These are phyloP conservation scores for Juglanconis sp. DNA, from an alignment of 2,329 filamentous ascomycete genomes.

Conservation along the genomic window DNA sequence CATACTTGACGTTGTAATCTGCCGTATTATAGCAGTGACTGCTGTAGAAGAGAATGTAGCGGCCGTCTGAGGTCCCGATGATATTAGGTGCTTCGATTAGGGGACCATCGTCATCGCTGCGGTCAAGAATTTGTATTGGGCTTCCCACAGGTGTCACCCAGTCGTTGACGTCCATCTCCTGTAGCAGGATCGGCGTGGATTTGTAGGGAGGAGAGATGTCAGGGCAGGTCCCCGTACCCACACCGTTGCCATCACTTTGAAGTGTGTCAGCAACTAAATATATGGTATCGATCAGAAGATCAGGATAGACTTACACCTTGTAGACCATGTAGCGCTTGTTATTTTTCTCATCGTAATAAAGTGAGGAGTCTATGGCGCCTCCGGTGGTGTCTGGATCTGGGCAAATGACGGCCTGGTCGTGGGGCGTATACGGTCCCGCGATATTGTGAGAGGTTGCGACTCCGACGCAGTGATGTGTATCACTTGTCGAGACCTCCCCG, in stretches of 20 bases:
- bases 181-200: conserved; percentile 55
- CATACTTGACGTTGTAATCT: conserved; percentile 59
- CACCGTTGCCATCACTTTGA: conserved; percentile 56
- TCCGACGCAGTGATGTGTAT: conserved; percentile 55
- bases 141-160: conserved; percentile 51
- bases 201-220: conserved; percentile 40
- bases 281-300: not conserved
- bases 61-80: conserved; percentile 39
- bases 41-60: conserved; percentile 62
- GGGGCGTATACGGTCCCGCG: conserved; percentile 51
- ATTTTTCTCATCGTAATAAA: conserved; percentile 51
- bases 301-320: conserved; percentile 36
- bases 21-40: conserved; percentile 55
- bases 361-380: conserved; percentile 61
- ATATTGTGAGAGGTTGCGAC: conserved; percentile 45
- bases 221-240: conserved; percentile 40
- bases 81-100: conserved; percentile 61
- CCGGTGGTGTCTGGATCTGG: conserved; percentile 43
- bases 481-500: conserved; percentile 38
- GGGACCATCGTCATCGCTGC: conserved; percentile 44
- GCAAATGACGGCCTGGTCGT: conserved; percentile 48
- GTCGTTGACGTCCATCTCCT: conserved; percentile 47
- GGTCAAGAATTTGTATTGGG: conserved; percentile 44
- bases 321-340: conserved; percentile 59
- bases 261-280: not conserved